Evolutionary conservation across 73 alveolate genomes (phyloP), one percentile per base, ranked within the genome.

Genomic region (Blepharisma japonicum): DNA sequence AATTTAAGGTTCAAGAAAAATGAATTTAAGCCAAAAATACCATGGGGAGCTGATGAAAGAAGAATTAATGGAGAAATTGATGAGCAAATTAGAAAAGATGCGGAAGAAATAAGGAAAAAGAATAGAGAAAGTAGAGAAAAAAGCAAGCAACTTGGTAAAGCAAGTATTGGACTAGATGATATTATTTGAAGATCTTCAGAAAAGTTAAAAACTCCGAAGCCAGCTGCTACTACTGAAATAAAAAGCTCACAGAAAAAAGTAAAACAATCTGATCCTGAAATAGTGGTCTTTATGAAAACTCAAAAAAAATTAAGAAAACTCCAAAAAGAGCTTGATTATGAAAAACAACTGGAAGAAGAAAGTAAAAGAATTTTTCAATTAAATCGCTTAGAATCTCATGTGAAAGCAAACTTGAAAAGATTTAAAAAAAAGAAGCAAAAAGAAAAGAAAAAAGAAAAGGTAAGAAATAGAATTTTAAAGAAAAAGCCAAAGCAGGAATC

Each of bases 21-120:
- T 8, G 50, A 18, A 18, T 61, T 61, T 25, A 61, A 61, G 23
- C 74, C 74, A 2, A 61, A 25, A 25, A 8, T 61, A 8, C 74
- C 74, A 8, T 61, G 74, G 74, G 74, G 74, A 1, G 74, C 46
- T 20, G 74, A 61, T 25, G 74, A 61, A 61, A 61, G 23, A 61
- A n/a, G 74, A 3, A 25, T 61, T 14, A 14, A 61, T 32, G 47
- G 74, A 14, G 50, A 18, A 9, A 61, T 14, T 25, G 74, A 61
- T 61, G 74, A 14, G 48, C 14, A 61, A 61, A 61, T 61, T 25
- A 0, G 14, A 0, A 61, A 61, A 25, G 74, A 5, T 25, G 74
- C 48, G 2, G 74, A 61, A 61, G 74, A 61, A 39, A 8, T 61
- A 25, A n/a, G 74, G 74, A 61, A 61, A 61, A 61, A 61, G 4